Evolutionary conservation across 345 rosid species (phyloP).

Genomic region (Nephelium lappaceum): DNA sequence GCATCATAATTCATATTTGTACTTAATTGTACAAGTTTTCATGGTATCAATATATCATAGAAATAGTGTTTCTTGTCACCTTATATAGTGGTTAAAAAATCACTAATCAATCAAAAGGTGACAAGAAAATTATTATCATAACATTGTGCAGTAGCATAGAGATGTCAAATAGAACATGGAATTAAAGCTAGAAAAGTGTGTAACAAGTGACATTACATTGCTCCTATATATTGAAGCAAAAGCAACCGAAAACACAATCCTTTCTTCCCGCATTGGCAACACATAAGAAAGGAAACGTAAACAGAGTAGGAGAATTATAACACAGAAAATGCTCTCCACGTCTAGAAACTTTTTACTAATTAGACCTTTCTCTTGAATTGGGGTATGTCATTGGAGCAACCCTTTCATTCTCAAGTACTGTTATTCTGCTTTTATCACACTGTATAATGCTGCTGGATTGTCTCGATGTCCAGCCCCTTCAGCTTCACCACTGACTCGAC

Average conservation of each 20-base stretch:
- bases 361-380: conserved; percentile 10
- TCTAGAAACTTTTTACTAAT: conserved; percentile 14
- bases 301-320: conserved; percentile 19
- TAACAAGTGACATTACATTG: conserved; percentile 19
- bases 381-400: conserved; percentile 16
- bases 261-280: conserved; percentile 17
- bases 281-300: conserved; percentile 14
- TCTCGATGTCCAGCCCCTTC: conserved; percentile 77
- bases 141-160: background rate
- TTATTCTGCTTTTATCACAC: conserved; percentile 36
- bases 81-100: no score
- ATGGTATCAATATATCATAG: no score
- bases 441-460: conserved; percentile 81
- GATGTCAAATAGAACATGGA: background rate
- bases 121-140: background rate
- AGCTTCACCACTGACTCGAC: conserved; percentile 91
- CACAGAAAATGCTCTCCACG: conserved; percentile 24
- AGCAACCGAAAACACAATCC: conserved; percentile 23
- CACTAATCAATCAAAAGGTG: no score
- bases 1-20: no score
- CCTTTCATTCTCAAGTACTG: background rate
- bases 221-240: conserved; percentile 13
- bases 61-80: no score
- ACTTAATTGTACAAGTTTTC: no score
- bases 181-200: conserved; percentile 14